Percentiles rank a stretch among this genome's conserved stretches.
Conservation (phyloP, 1,284 basidiomycete species). For the Heliocybe sulcata region DNA sequence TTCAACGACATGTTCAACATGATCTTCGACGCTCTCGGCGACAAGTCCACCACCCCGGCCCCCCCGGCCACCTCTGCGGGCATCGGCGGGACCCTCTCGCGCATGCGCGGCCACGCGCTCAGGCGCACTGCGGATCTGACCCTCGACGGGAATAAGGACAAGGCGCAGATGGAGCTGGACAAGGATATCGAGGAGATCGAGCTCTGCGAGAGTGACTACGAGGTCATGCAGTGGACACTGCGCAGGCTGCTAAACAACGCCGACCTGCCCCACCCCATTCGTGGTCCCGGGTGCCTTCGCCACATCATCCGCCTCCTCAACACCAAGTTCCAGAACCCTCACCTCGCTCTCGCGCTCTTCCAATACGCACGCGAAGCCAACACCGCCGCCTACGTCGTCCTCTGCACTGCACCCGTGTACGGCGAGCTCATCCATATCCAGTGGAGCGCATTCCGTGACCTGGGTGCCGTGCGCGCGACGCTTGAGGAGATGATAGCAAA, state of each 20-base stretch:
- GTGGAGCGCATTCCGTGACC: slow-evolving; percentile 78
- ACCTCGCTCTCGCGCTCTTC: slow-evolving; percentile 81
- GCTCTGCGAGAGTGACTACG: slow-evolving; percentile 59
- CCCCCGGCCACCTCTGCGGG: slow-evolving; percentile 6
- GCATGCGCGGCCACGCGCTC: not conserved
- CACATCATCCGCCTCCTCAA: slow-evolving; percentile 71
- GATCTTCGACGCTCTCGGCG: slow-evolving; percentile 51
- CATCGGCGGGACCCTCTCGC: slow-evolving; percentile 9
- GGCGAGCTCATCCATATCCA: slow-evolving; percentile 78
- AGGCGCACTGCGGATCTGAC: slow-evolving; percentile 27
- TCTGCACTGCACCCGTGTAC: slow-evolving; percentile 79
- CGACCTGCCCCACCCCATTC: slow-evolving; percentile 41
- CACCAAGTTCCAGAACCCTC: slow-evolving; percentile 69
- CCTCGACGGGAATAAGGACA: slow-evolving; percentile 42
- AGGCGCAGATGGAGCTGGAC: slow-evolving; percentile 55
- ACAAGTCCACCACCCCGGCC: slow-evolving; percentile 7
- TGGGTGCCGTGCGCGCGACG: slow-evolving; percentile 63
- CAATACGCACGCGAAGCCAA: slow-evolving; percentile 68
- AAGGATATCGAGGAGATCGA: slow-evolving; percentile 72
- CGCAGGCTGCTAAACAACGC: slow-evolving; percentile 62
- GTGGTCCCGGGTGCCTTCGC: slow-evolving; percentile 73
- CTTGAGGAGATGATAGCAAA: slow-evolving; percentile 80
- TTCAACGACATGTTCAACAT: slow-evolving; percentile 70
- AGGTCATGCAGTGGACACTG: slow-evolving; percentile 73
- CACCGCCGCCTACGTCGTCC: slow-evolving; percentile 75